Evolutionary conservation across 2,329 filamentous ascomycete species (phyloP).

Genomic region (Elsinoe arachidis): DNA sequence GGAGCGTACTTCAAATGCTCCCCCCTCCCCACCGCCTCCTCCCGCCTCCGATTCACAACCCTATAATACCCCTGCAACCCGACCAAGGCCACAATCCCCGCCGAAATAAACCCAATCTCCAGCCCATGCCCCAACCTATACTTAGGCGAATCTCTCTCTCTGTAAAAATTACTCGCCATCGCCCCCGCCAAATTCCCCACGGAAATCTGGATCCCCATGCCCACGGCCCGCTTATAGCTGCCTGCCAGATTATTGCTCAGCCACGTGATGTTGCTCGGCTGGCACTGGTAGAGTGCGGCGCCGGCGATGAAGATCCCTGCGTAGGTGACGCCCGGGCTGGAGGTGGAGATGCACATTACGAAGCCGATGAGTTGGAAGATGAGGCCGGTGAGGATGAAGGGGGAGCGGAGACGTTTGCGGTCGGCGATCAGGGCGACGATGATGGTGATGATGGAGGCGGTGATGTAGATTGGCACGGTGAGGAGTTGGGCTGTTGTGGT

Average conservation of each 20-base stretch:
- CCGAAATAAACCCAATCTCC: slow-evolving; percentile 42
- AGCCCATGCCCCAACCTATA: slow-evolving; percentile 45
- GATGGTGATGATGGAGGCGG: slow-evolving; percentile 20
- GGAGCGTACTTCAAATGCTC: slow-evolving; percentile 35
- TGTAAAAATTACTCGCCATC: slow-evolving; percentile 66
- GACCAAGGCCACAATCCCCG: slow-evolving; percentile 36
- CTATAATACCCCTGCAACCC: slow-evolving; percentile 44
- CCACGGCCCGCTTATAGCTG: slow-evolving; percentile 44
- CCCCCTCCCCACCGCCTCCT: slow-evolving; percentile 28
- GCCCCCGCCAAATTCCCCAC: slow-evolving; percentile 46
- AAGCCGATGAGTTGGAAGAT: slow-evolving; percentile 22
- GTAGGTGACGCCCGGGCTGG: slow-evolving; percentile 20
- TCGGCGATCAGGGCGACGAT: slow-evolving; percentile 21
- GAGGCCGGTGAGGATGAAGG: slow-evolving; percentile 20
- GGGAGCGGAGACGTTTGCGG: slow-evolving; percentile 20
- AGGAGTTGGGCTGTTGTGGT: slow-evolving; percentile 35
- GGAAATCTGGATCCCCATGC: slow-evolving; percentile 42
- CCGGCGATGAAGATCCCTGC: slow-evolving; percentile 25
- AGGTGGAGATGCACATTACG: slow-evolving; percentile 19
- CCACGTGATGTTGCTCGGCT: slow-evolving; percentile 36
- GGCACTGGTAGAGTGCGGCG: slow-evolving; percentile 19
- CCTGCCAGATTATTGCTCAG: slow-evolving; percentile 46
- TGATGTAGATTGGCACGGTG: slow-evolving; percentile 37
- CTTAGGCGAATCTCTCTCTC: slow-evolving; percentile 40
- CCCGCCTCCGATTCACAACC: slow-evolving; percentile 50